Base-by-base conservation (phyloP, 2,329 filamentous ascomycete species). In the Alternaria dauci region DNA sequence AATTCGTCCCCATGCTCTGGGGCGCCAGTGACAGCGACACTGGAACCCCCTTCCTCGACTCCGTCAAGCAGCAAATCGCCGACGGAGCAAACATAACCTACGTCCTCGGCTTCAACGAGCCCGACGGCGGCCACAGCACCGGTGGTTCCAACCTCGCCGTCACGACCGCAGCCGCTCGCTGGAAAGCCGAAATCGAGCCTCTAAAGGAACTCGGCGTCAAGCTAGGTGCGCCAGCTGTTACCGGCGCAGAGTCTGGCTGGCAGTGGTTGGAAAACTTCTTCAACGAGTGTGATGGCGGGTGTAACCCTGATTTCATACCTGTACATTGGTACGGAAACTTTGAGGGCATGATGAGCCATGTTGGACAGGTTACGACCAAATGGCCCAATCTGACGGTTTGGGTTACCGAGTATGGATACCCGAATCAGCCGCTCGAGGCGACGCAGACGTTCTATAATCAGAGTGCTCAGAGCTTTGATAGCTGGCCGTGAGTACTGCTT, bases 1-100 rank as follows among this genome's bases (percentile, higher is more conserved):
- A 91, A 75, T 95, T 92, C 76, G 88, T 94, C 1, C 91, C 92
- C 52, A 93, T 93, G 91, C 85, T 93, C 61, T 94, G 89, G 89
- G 90, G 90, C 32, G 81, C 86, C 9, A 60, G 77, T 0, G 73
- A 63, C 47, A 65, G 67, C 52, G 66, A 83, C 58, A 75, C 80
- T 28, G 79, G 82, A 72, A 88, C 84, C 0, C 81, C 83, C 0
- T 94, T 94, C 76, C 82, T 88, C 41, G 78, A 84, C 56, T 80
- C 83, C 2, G 86, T 94, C 39, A 84, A 82, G 68, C 64, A 69
- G 1, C 81, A 89, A 52, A 83, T 92, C 55, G 68, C 81, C 46
- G 68, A 76, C 39, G 81, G 81, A 38, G 83, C 80, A 65, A 88
- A 89, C 64, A 87, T 94, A 71, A 84, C 81, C 12, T 86, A 92